Conservation (phyloP, 495 filamentous ascomycete species). For the Penicillium herquei region DNA sequence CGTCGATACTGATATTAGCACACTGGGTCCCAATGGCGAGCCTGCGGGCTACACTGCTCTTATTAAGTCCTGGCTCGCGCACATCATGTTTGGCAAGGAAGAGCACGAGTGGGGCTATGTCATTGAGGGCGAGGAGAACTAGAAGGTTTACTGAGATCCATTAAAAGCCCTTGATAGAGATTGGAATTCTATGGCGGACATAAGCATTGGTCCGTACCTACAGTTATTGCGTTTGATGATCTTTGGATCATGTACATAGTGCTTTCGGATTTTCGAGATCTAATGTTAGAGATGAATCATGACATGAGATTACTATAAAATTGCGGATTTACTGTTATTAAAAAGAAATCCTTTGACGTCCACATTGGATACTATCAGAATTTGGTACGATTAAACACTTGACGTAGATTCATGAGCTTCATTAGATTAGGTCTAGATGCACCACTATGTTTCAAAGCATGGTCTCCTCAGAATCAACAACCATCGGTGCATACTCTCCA, state of each 20-base stretch:
- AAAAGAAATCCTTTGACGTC: too few species aligned
- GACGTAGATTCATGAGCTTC: neutral
- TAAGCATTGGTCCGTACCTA: neutral
- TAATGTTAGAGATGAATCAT: too few species aligned
- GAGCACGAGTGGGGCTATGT: slow-evolving; percentile 77
- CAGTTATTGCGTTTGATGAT: too few species aligned
- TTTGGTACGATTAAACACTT: neutral
- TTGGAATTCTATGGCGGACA: neutral
- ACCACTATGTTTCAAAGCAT: neutral
- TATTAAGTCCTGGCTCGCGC: slow-evolving; percentile 74
- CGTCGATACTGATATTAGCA: slow-evolving; percentile 63
- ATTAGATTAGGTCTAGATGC: neutral
- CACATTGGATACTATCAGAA: too few species aligned
- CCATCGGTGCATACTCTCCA: slow-evolving; percentile 80
- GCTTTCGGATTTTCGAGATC: too few species aligned
- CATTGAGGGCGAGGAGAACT: slow-evolving; percentile 56
- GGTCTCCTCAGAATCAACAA: slow-evolving; percentile 62
- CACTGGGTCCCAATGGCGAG: slow-evolving; percentile 58
- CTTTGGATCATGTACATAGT: too few species aligned
- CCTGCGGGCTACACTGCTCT: slow-evolving; percentile 65
- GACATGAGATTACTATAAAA: too few species aligned
- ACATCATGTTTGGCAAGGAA: slow-evolving; percentile 85
- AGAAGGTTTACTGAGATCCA: neutral
- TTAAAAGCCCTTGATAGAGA: neutral
- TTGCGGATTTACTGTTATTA: too few species aligned